Evolutionary conservation across 176 grass and related monocot genomes (phyloP).

Genomic region (Juncus effusus): DNA sequence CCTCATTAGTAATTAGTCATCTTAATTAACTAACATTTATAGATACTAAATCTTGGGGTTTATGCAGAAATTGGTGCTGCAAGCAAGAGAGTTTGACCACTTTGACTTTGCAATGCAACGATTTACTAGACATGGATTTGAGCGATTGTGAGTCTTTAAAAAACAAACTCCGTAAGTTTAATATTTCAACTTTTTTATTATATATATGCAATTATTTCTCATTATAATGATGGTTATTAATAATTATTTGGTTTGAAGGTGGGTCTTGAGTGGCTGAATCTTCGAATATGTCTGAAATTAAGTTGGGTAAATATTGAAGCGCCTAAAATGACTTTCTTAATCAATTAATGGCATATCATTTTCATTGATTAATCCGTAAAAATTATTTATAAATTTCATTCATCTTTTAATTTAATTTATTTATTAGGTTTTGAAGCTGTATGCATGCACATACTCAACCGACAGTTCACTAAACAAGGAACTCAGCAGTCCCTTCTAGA

Average conservation of each 20-base stretch:
- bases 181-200: too few relatives aligned
- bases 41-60: not conserved
- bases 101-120: constrained; percentile 76
- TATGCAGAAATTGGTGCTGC: constrained; percentile 89
- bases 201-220: too few relatives aligned
- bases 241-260: constrained; percentile 51
- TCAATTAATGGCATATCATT: too few relatives aligned
- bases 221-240: too few relatives aligned
- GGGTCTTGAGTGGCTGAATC: constrained; percentile 85
- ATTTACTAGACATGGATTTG: constrained; percentile 85
- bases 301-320: constrained; percentile 63
- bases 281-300: constrained; percentile 89
- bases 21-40: not conserved
- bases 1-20: too few relatives aligned
- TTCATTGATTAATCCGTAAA: too few relatives aligned
- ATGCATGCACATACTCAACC: constrained; percentile 83
- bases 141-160: constrained; percentile 89
- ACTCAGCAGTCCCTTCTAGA: constrained; percentile 75
- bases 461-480: constrained; percentile 62
- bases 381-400: too few relatives aligned
- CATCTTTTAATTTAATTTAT: too few relatives aligned
- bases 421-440: constrained; percentile 66
- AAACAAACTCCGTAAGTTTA: constrained; percentile 47
- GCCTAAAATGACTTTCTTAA: constrained; percentile 71
- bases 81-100: constrained; percentile 86